Evolutionary conservation across 2,329 filamentous ascomycete species (phyloP).

Genomic region (Chalara sp.): DNA sequence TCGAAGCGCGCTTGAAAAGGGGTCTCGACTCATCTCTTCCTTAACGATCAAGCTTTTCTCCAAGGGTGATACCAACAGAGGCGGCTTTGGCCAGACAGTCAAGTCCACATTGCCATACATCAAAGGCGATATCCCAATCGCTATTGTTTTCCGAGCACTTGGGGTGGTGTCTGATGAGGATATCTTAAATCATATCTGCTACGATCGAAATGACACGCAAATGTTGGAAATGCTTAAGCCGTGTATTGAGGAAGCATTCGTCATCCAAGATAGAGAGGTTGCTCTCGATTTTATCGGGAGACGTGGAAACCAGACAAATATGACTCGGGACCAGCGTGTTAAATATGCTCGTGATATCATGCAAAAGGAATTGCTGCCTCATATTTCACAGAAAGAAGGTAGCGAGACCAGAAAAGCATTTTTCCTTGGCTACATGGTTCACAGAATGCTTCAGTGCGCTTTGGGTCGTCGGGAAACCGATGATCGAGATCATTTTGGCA

Average conservation of each 20-base stretch:
- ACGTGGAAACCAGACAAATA: conserved; percentile 70
- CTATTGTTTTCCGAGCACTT: conserved; percentile 89
- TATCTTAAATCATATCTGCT: conserved; percentile 96
- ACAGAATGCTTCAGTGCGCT: conserved; percentile 88
- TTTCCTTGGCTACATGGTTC: conserved; percentile 98
- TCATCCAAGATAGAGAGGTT: conserved; percentile 90
- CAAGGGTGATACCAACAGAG: conserved; percentile 74
- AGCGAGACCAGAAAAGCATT: conserved; percentile 96
- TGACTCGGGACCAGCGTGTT: conserved; percentile 80
- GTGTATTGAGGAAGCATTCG: conserved; percentile 94
- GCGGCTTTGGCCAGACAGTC: conserved; percentile 79
- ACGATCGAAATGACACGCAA: conserved; percentile 87
- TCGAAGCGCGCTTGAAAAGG: conserved; percentile 91
- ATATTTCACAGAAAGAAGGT: conserved; percentile 92
- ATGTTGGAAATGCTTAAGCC: conserved; percentile 98
- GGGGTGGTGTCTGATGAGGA: conserved; percentile 97
- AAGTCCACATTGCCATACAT: conserved; percentile 89
- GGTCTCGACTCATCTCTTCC: conserved; percentile 88
- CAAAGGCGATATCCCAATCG: conserved; percentile 88
- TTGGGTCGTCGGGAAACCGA: conserved; percentile 90
- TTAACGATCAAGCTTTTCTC: conserved; percentile 85
- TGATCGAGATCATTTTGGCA: conserved; percentile 97
- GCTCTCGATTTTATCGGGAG: conserved; percentile 94
- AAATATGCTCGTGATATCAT: conserved; percentile 90
- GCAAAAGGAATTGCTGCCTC: conserved; percentile 92